phyloP scores from a whole-genome alignment of 208 protist species.

The Herpetomonas tarakana region DNA sequence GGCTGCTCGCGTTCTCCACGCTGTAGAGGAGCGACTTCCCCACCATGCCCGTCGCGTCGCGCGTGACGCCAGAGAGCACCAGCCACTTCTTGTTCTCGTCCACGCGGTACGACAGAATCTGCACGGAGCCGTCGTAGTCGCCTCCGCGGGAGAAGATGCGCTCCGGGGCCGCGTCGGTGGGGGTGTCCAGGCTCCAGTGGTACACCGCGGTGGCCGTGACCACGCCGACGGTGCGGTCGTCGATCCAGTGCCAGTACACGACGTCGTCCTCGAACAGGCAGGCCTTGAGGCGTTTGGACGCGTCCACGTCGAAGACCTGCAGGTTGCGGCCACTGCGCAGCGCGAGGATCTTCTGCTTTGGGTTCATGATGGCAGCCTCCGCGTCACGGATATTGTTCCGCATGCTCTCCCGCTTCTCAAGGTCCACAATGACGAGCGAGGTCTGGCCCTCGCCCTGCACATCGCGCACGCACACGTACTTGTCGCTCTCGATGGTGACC shows the following conservation, averaged over 20 bases:
- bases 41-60: conserved; percentile 79
- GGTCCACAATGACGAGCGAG: conserved; percentile 93
- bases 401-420: conserved; percentile 94
- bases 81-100: conserved; percentile 95
- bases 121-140: conserved; percentile 82
- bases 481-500: conserved; percentile 97
- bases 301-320: conserved; percentile 99
- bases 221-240: conserved; percentile 93
- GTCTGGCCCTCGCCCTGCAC: conserved; percentile 76
- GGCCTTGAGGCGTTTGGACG: conserved; percentile 96
- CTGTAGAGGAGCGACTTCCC: conserved; percentile 98
- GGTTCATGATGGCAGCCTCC: conserved; percentile 99
- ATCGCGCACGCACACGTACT: conserved; percentile 98
- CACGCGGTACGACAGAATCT: conserved; percentile 98
- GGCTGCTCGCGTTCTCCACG: conserved; percentile 93
- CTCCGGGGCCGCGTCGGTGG: conserved; percentile 83
- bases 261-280: conserved; percentile 93
- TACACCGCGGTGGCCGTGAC: conserved; percentile 95
- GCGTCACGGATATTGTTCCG: conserved; percentile 97
- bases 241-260: conserved; percentile 98
- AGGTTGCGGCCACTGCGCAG: conserved; percentile 95
- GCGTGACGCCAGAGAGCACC: conserved; percentile 94
- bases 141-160: conserved; percentile 96
- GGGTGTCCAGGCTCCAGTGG: conserved; percentile 96
- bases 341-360: conserved; percentile 95